phyloP scores from a whole-genome alignment of 768 basidiomycete genomes.

The Lentinula lateritia region DNA sequence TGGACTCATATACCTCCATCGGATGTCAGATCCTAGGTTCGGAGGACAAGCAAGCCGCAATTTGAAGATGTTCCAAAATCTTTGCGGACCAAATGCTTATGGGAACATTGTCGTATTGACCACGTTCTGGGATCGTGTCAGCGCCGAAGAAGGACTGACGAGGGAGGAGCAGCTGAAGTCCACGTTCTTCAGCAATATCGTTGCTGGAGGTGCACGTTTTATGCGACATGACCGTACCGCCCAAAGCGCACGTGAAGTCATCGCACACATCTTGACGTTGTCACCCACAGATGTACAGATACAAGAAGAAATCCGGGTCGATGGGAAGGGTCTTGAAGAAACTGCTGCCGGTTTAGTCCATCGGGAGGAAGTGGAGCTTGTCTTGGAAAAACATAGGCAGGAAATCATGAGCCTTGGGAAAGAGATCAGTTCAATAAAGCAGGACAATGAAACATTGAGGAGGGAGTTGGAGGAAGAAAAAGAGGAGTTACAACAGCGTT shows the following conservation, averaged over 20 bases:
- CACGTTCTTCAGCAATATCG: slow-evolving; percentile 36
- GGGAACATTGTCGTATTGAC: slow-evolving; percentile 41
- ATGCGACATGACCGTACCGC: slow-evolving; percentile 28
- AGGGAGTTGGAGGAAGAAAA: slow-evolving; percentile 3
- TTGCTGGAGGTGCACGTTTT: slow-evolving; percentile 32
- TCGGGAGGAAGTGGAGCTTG: slow-evolving; percentile 26
- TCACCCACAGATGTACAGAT: slow-evolving; percentile 9
- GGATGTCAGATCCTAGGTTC: slow-evolving; percentile 31
- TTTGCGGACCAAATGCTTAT: slow-evolving; percentile 38
- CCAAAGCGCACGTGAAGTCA: slow-evolving; percentile 22
- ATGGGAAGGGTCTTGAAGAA: slow-evolving; percentile 23
- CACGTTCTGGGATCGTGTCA: slow-evolving; percentile 37
- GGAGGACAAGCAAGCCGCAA: slow-evolving; percentile 32
- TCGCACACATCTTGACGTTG: slow-evolving; percentile 22
- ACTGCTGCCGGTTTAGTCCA: slow-evolving; percentile 33
- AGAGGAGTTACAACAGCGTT: not conserved
- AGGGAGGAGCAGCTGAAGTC: slow-evolving; percentile 30
- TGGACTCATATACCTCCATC: slow-evolving; percentile 36
- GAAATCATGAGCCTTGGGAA: slow-evolving; percentile 26
- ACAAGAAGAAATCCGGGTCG: slow-evolving; percentile 12
- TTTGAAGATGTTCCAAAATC: slow-evolving; percentile 37
- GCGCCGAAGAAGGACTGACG: slow-evolving; percentile 21
- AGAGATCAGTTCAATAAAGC: slow-evolving; percentile 22
- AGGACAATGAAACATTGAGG: not conserved
- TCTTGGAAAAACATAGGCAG: slow-evolving; percentile 24